Percentiles rank a stretch among this genome's conserved stretches.
phyloP scores from a whole-genome alignment of 31 red algal species.

The Odonthalia washingtoniensis region DNA sequence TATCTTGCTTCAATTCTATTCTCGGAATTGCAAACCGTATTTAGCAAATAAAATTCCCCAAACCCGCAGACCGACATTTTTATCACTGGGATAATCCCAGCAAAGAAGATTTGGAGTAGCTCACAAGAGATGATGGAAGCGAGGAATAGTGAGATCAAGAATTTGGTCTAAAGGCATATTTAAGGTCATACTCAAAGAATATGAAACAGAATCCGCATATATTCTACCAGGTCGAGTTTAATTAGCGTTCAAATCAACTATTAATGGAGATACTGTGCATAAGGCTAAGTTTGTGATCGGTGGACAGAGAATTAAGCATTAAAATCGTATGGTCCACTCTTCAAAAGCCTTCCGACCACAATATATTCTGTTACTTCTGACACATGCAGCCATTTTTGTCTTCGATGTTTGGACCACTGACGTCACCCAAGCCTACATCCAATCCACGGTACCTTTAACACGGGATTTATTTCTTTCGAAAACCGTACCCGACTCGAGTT shows the following conservation, averaged over 20 bases:
- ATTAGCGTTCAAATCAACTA: background rate
- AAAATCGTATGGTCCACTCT: conserved; percentile 24
- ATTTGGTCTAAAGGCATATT: background rate
- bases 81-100: background rate
- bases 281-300: conserved; percentile 26
- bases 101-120: background rate
- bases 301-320: background rate
- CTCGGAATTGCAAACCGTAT: background rate
- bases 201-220: conserved; percentile 9
- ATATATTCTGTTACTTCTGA: background rate
- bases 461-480: too few species aligned
- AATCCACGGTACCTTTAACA: too few species aligned
- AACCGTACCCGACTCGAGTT: background rate
- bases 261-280: background rate
- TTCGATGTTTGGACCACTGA: background rate
- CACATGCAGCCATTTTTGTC: background rate
- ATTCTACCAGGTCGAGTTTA: background rate
- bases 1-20: background rate
- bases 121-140: conserved; percentile 24
- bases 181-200: background rate
- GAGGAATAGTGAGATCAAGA: conserved; percentile 14
- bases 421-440: too few species aligned
- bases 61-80: background rate
- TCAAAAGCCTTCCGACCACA: background rate
- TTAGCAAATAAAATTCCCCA: background rate